These are phyloP conservation scores for Macrophomina phaseolina DNA, from an alignment of 2,329 filamentous ascomycete genomes.

Conservation along the genomic window DNA sequence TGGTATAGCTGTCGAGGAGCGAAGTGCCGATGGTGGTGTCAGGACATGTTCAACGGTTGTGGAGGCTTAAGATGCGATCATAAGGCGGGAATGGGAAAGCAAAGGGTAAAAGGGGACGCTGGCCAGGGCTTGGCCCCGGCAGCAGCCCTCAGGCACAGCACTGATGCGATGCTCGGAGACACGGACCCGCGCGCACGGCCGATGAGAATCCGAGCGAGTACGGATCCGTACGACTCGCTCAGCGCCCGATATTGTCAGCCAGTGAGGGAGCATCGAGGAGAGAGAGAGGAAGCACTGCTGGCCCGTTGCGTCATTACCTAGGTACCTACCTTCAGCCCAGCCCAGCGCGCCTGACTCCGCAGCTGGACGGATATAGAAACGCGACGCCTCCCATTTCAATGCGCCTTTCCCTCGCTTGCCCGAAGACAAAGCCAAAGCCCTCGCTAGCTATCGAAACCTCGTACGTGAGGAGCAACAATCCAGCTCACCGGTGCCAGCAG, in stretches of 20 bases:
- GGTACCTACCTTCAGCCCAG: not conserved
- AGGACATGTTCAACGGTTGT: constrained; percentile 19
- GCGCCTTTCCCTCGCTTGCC: constrained; percentile 10
- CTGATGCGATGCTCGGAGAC: not conserved
- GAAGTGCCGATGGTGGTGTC: constrained; percentile 1
- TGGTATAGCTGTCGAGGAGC: not conserved
- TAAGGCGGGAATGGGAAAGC: constrained; percentile 5
- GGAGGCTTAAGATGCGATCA: constrained; percentile 24
- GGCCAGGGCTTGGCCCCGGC: not conserved
- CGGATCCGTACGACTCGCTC: not conserved
- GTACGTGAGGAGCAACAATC: not conserved
- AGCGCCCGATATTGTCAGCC: not conserved
- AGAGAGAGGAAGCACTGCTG: not conserved
- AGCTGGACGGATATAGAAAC: not conserved
- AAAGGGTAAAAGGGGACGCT: not conserved
- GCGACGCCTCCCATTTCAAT: not conserved
- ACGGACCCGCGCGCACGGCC: not conserved
- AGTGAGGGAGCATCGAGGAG: too few relatives aligned
- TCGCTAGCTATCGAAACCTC: constrained; percentile 4
- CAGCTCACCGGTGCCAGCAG: not conserved
- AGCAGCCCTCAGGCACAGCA: not conserved
- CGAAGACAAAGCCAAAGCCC: not conserved
- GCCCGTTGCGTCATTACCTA: constrained; percentile 9
- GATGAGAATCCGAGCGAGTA: not conserved
- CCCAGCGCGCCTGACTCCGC: constrained; percentile 7